Evolutionary conservation across 768 basidiomycete species (phyloP), one percentile per base, ranked within the genome.

Genomic region (Suillus subaureus): DNA sequence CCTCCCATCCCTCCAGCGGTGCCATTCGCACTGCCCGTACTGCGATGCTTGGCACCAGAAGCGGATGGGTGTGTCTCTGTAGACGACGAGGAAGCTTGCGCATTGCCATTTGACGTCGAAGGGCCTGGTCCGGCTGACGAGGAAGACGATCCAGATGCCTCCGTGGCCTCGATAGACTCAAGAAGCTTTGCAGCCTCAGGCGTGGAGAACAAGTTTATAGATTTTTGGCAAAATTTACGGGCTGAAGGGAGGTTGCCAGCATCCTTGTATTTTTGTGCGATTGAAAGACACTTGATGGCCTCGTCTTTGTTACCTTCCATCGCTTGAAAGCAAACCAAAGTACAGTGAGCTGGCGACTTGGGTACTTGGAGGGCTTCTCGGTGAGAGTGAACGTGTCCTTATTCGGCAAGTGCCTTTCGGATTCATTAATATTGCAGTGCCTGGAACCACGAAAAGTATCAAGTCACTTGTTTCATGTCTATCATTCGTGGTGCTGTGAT

Each of bases 291-390:
- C 71, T 91, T 88, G 64, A 90, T 76, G 42, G 94, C 94, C 78
- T 97, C 94, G 74, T 97, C 94, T 70, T 87, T 93, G 83, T 97
- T 97, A 78, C 90, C 89, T 77, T 92, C 91, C 91, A 93, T 92
- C 61, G 42, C 64, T 42, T 64, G 68, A 65, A 65, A 67, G 63
- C 15, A 51, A 64, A 66, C 61, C 61, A 37, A 67, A 49, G 35
- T 64, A 62, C 51, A 60, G 64, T 62, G 64, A 6, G 35, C 23
- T 42, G 18, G 35, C 11, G 18, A 42, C 26, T 42, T 60, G 18
- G 23, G 58, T 18, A 12, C 15, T 60, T 42, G 18, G 39, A 21
- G 13, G 39, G 40, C 26, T 58, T 28, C 54, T 33, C 52, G 31
- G 37, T 58, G 37, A 40, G 40, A 60, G 58, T 21, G 40, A 42